phyloP scores from a whole-genome alignment of 768 basidiomycete genomes.

The Agrocybe pediades region DNA sequence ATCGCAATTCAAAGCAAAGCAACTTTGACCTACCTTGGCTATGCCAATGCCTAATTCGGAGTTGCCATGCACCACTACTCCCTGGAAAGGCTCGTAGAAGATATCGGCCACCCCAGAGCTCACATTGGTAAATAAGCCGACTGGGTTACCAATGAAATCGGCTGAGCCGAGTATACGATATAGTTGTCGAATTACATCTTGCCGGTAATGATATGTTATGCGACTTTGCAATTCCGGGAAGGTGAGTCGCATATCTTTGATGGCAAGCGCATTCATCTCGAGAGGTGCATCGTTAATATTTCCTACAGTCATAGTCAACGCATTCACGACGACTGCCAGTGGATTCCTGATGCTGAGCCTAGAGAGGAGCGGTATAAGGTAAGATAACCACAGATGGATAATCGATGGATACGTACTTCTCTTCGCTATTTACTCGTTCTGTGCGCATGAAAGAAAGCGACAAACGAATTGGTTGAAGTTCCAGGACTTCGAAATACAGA shows the following conservation, averaged over 20 bases:
- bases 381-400: constrained; percentile 3
- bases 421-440: constrained; percentile 88
- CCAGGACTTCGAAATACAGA: constrained; percentile 93
- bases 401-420: constrained; percentile 66
- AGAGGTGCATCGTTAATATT: constrained; percentile 96
- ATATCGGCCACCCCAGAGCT: constrained; percentile 98
- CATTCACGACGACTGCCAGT: constrained; percentile 89
- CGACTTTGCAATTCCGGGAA: constrained; percentile 82
- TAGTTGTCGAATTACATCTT: constrained; percentile 90
- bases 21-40: constrained; percentile 64
- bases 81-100: constrained; percentile 98
- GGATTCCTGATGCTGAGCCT: constrained; percentile 87
- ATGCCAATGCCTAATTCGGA: constrained; percentile 92
- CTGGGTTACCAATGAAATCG: constrained; percentile 94
- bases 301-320: constrained; percentile 94
- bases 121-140: constrained; percentile 97
- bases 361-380: constrained; percentile 3
- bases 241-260: constrained; percentile 92
- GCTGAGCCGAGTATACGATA: constrained; percentile 98
- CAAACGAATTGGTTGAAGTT: constrained; percentile 91
- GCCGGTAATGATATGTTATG: constrained; percentile 89
- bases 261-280: constrained; percentile 89
- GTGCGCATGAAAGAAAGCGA: constrained; percentile 97
- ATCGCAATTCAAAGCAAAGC: not conserved
- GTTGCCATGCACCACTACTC: constrained; percentile 95